Evolutionary conservation across 202 grass and related monocot species (phyloP).

Genomic region (Elaeis oleifera): DNA sequence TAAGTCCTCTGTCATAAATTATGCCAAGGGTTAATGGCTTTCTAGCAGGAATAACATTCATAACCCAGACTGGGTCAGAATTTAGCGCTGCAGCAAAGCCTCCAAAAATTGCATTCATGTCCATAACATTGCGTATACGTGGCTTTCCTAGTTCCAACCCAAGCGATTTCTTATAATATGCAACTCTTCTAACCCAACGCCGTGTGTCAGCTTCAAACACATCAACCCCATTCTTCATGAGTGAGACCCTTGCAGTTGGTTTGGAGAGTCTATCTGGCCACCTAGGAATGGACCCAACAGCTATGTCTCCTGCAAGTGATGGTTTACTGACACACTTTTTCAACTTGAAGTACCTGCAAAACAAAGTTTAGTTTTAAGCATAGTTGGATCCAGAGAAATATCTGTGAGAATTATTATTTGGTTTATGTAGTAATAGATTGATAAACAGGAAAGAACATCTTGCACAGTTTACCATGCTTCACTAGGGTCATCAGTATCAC

Average conservation of each 20-base stretch:
- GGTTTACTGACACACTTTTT: slow-evolving; percentile 60
- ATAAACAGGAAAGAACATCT: slow-evolving; percentile 14
- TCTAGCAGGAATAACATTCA: slow-evolving; percentile 80
- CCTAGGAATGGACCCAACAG: slow-evolving; percentile 43
- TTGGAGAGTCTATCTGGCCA: slow-evolving; percentile 80
- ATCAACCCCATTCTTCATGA: slow-evolving; percentile 40
- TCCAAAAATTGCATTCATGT: slow-evolving; percentile 89
- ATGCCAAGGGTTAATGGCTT: slow-evolving; percentile 63
- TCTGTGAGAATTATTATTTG: background rate
- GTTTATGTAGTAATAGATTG: background rate
- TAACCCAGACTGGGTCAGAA: slow-evolving; percentile 75
- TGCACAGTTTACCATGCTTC: slow-evolving; percentile 67
- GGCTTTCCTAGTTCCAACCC: slow-evolving; percentile 60
- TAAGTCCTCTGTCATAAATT: slow-evolving; percentile 81
- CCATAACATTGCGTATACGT: slow-evolving; percentile 67
- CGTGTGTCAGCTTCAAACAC: slow-evolving; percentile 60
- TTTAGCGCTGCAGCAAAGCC: slow-evolving; percentile 61
- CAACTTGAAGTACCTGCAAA: slow-evolving; percentile 73
- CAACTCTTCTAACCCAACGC: slow-evolving; percentile 54
- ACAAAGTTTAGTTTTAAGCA: slow-evolving; percentile 15
- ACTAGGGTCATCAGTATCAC: slow-evolving; percentile 59
- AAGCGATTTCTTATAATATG: slow-evolving; percentile 78
- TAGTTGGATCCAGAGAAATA: slow-evolving; percentile 9
- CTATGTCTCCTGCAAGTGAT: slow-evolving; percentile 42
- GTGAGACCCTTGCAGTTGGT: slow-evolving; percentile 51